Base-by-base conservation (phyloP, 2,329 filamentous ascomycete species). In the Madurella mycetomatis region DNA sequence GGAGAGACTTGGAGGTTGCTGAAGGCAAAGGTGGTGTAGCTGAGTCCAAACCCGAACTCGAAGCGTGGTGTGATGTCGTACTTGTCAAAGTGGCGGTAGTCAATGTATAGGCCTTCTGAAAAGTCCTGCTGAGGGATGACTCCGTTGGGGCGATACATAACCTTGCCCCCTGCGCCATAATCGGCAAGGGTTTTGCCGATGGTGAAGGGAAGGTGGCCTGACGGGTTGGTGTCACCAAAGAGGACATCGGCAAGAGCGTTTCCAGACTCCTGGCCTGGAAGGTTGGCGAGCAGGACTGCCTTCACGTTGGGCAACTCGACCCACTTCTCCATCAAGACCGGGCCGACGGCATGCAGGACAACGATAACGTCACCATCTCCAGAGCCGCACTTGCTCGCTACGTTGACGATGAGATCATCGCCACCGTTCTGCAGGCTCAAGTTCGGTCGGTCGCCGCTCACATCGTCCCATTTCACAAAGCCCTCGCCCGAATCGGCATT, bases 1-100 rank as follows among this genome's bases (percentile, higher is more conserved):
- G 70, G 60, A 16, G 70, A 68, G 47, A 87, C 69, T 9, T 74
- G 70, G 12, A 82, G 63, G 32, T 80, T 77, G 11, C 75, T 76
- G 53, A 90, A 79, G 12, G 80, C 72, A 68, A 92, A 95, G 1
- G 72, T 79, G 0, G 90, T 91, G 73, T 94, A 95, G 49, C 85
- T 89, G 1, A 96, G 78, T 0, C 92, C 92, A 56, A 85, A 92
- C 0, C 92, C 92, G 63, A 96, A 96, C 45, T 90, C 87, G 66
- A 86, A 96, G 1, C 88, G 86, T 0, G 92, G 92, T 5, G 77
- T 76, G 56, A 94, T 85, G 53, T 78, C 76, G 51, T 86, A 71
- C 66, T 87, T 88, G 74, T 96, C 91, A 62, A 96, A 92, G 69
- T 92, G 82, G 12, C 91, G 85, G 72, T 96, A 96, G 73, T 96